Evolutionary conservation across 2,329 filamentous ascomycete genomes (phyloP), one percentile per base, ranked within the genome.

Genomic region (Penicillium sp.): DNA sequence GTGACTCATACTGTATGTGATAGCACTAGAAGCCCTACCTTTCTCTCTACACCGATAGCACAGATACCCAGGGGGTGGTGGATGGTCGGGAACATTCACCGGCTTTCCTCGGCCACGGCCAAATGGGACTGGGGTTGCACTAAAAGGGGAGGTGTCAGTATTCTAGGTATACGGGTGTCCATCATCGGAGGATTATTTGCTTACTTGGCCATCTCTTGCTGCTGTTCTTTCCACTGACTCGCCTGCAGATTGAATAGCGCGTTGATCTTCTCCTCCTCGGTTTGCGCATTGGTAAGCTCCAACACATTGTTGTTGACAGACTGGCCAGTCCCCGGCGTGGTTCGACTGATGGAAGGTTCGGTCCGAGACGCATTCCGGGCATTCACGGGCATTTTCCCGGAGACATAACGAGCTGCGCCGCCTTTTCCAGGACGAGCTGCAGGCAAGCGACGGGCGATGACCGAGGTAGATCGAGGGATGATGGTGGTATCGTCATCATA

Each of bases 401-500:
- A 93, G 59, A 99, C 91, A 82, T 99, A 99, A 71, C 95, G 87
- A 61, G 93, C 92, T 55, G 95, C 96, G 64, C 91, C 87, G 52
- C 95, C 96, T 62, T 92, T 91, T 29, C 95, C 95, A 48, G 88
- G 88, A 70, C 93, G 91, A 52, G 86, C 81, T 7, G 95, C 90
- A 3, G 95, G 95, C 61, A 95, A 82, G 59, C 95, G 87, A 58
- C 91, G 88, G 42, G 93, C 95, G 65, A 97, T 88, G 56, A 99
- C 92, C 0, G 92, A 96, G 2, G 93, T 97, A 19, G 95, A 96
- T 68, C 95, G 90, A 45, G 93, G 91, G 52, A 99, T 96, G 66
- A 97, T 93, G n/a, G 90, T 91, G 0, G 95, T 98, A 73, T 99
- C 95, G 80, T 99, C 95, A 67, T 96, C 91, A 71, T 98, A 98